phyloP scores from a whole-genome alignment of 352 stramenopile genomes.

The Phytophthora aleatoria region DNA sequence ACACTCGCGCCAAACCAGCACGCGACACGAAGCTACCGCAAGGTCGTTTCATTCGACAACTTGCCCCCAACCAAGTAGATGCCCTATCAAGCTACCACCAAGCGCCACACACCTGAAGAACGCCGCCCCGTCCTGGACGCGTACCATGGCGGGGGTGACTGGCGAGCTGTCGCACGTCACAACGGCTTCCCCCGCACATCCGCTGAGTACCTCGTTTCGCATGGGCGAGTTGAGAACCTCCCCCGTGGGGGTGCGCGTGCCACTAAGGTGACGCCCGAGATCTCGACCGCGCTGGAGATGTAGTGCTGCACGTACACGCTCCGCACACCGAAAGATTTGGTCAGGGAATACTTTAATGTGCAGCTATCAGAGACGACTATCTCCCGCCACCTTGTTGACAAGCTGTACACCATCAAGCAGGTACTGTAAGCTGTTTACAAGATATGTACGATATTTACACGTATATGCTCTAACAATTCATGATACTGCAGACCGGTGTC shows the following conservation, averaged over 20 bases:
- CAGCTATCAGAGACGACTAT: not conserved
- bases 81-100: not conserved
- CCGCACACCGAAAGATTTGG: not conserved
- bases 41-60: not conserved
- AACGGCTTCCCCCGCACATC: not conserved
- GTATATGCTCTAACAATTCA: no score
- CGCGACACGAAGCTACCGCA: not conserved
- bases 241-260: not conserved
- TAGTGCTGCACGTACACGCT: not conserved
- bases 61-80: not conserved
- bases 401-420: not conserved
- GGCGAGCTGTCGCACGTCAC: not conserved
- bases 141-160: not conserved
- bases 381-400: not conserved
- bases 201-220: not conserved
- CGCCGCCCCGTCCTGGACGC: not conserved
- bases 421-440: not conserved
- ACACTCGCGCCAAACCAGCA: not conserved
- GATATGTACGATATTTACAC: no score
- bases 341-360: not conserved
- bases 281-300: not conserved
- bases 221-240: not conserved
- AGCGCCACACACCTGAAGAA: not conserved
- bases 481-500: not conserved
- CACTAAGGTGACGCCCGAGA: not conserved